Evolutionary conservation across 495 filamentous ascomycete genomes (phyloP), one percentile per base, ranked within the genome.

Genomic region (Neurospora sp.): DNA sequence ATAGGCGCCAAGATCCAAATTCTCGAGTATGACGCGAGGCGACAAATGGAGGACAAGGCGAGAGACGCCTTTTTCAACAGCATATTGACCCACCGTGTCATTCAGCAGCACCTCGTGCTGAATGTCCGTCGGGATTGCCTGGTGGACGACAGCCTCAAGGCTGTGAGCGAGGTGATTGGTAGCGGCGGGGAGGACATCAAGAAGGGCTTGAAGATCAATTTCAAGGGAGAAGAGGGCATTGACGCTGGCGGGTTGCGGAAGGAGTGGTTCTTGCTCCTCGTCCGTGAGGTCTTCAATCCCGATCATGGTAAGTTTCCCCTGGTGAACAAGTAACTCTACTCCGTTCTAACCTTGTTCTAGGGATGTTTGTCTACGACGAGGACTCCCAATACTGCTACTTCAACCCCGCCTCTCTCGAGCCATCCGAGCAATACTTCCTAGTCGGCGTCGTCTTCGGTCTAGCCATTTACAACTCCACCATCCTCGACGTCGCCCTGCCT

Each of bases 381-480:
- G 95, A 98, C 76, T 97, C 95, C 6, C 87, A 89, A 42, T 94
- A 93, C 78, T 97, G 95, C 81, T 98, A 98, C 81, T 98, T 98
- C 85, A 98, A 97, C 79, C 93, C 95, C 2, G 88, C 91, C 78
- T 93, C 92, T 54, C 93, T 97, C 77, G 95, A 98, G 80, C 94
- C 93, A 0, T 95, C 95, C 9, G 93, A 97, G 78, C 95, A 97
- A 75, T 98, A 93, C 80, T 97, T 95, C 78, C 85, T 98, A 62
- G 93, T 98, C 69, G 95, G 95, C 35, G 93, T 94, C 44, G 83
- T 97, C 39, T 88, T 97, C 37, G 95, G 95, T 4, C 87, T 98
- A 35, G 95, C 95, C 23, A 97, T 98, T 77, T 97, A 98, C 85
- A 97, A 98, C 82, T 96, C 93, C 2, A 98, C 93, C 3, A 97